Percentiles rank a stretch among this genome's conserved stretches.
Conservation (phyloP, 495 filamentous ascomycete genomes). For the Penicillium cinerascens region DNA sequence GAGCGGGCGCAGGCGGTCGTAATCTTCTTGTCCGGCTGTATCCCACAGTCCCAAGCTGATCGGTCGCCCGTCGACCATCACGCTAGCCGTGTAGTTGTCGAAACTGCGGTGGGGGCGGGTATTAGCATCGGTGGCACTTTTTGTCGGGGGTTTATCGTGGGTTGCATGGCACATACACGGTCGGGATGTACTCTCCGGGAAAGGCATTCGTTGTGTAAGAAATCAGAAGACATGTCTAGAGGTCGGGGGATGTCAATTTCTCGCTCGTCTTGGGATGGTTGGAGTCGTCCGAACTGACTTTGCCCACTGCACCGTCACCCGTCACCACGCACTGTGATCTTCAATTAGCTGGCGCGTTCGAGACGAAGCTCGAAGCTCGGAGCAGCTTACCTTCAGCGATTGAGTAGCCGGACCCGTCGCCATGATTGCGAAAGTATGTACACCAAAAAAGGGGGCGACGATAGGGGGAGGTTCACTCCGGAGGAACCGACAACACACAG, state of each 20-base stretch:
- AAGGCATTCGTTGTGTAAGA: slow-evolving; percentile 99
- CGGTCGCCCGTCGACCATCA: slow-evolving; percentile 96
- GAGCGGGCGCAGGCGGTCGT: slow-evolving; percentile 90
- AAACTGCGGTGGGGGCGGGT: slow-evolving; percentile 57
- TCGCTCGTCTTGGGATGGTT: neutral
- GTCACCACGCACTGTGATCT: slow-evolving; percentile 88
- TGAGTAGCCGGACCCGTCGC: slow-evolving; percentile 66
- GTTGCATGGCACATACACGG: slow-evolving; percentile 67
- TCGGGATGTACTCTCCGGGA: slow-evolving; percentile 98
- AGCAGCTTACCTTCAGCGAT: slow-evolving; percentile 64
- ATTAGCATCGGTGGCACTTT: neutral
- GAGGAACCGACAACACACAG: slow-evolving; percentile 12
- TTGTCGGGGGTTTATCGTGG: neutral
- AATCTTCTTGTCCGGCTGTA: slow-evolving; percentile 98
- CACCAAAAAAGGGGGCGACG: slow-evolving; percentile 12
- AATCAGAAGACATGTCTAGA: slow-evolving; percentile 95
- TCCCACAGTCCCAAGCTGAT: slow-evolving; percentile 98
- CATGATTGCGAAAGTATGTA: slow-evolving; percentile 43
- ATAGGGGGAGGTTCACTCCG: slow-evolving; percentile 7
- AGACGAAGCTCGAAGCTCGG: neutral
- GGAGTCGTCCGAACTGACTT: slow-evolving; percentile 54
- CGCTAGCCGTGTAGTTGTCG: slow-evolving; percentile 97
- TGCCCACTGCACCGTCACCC: slow-evolving; percentile 97
- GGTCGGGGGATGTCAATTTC: slow-evolving; percentile 1
- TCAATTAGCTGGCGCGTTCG: slow-evolving; percentile 14